These are phyloP conservation scores for Alternaria sp. DNA, from an alignment of 2,329 filamentous ascomycete species.

Conservation along the genomic window DNA sequence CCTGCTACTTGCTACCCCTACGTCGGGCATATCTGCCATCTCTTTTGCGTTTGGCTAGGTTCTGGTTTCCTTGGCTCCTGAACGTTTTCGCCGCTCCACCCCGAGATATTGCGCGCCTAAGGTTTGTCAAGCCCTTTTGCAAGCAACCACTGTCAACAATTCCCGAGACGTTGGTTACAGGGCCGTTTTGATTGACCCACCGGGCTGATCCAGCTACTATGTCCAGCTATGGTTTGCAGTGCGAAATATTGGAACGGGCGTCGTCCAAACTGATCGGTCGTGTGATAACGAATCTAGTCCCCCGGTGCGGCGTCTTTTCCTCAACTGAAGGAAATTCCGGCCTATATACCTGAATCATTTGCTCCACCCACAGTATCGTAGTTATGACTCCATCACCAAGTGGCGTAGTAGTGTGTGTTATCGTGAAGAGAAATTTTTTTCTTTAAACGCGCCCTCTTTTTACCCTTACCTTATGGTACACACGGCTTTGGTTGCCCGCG, in stretches of 20 bases:
- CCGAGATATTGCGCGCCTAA: slow-evolving; percentile 10
- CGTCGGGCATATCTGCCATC: neutral
- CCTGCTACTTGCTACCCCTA: slow-evolving; percentile 1
- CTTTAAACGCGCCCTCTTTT: neutral
- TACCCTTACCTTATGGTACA: neutral
- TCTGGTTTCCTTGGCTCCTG: neutral
- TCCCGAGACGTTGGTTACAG: slow-evolving; percentile 10
- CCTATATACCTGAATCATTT: slow-evolving; percentile 16
- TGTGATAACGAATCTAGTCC: neutral
- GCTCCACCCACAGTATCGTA: slow-evolving; percentile 7
- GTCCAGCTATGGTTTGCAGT: slow-evolving; percentile 1
- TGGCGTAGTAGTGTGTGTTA: slow-evolving; percentile 4
- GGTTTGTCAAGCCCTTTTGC: slow-evolving; percentile 1
- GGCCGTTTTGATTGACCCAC: slow-evolving; percentile 10
- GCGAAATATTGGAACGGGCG: neutral
- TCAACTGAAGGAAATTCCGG: neutral
- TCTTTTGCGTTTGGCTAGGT: neutral
- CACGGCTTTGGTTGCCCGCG: neutral
- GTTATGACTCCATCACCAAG: slow-evolving; percentile 11
- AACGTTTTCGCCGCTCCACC: slow-evolving; percentile 13
- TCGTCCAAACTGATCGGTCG: neutral
- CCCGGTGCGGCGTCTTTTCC: neutral
- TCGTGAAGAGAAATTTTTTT: slow-evolving; percentile 1
- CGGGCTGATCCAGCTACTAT: neutral
- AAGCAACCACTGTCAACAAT: neutral